Conservation (phyloP, 2,329 filamentous ascomycete genomes). For the Botrytis medusae region DNA sequence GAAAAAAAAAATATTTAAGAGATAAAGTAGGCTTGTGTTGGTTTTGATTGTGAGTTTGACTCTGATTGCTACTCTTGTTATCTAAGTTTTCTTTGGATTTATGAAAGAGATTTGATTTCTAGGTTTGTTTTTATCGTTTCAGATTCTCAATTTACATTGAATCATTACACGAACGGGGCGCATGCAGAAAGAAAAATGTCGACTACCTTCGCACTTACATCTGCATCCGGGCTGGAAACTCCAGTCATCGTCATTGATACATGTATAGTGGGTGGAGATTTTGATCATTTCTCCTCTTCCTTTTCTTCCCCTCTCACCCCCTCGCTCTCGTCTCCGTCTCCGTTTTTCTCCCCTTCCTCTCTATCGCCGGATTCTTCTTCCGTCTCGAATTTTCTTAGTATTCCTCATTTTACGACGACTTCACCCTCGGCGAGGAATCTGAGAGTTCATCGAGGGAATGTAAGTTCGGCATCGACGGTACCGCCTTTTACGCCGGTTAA, state of each 20-base stretch:
- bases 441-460: neutral
- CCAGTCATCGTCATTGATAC: neutral
- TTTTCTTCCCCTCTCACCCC: neutral
- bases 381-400: neutral
- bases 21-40: neutral
- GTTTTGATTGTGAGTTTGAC: neutral
- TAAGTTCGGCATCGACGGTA: fast-evolving
- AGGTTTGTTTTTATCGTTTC: neutral
- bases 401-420: neutral
- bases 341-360: neutral
- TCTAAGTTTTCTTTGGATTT: neutral
- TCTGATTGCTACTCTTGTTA: neutral
- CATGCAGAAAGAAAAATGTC: neutral
- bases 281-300: neutral
- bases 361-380: neutral
- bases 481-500: neutral
- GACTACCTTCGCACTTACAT: neutral
- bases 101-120: neutral
- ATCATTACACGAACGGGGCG: neutral
- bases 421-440: neutral
- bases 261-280: neutral
- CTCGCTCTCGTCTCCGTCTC: no score
- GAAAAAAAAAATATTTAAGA: neutral
- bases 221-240: neutral
- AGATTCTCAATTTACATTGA: neutral